Percentiles rank a stretch among this genome's conserved stretches.
phyloP scores from a whole-genome alignment of 345 rosid species.

The Sisymbrium irio region DNA sequence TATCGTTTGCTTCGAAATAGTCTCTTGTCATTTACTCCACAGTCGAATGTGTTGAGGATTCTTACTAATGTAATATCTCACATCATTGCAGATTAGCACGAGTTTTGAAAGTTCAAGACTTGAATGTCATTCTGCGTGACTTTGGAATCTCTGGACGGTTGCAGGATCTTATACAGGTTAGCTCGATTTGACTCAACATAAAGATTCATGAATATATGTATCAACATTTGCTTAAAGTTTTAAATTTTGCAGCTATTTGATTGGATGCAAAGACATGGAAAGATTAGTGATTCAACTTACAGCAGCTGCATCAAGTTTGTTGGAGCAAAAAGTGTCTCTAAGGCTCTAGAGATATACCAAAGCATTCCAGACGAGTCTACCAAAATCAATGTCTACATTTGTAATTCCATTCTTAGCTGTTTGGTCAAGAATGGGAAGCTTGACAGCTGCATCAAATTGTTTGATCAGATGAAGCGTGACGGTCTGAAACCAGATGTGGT shows the following conservation, averaged over 20 bases:
- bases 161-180: slow-evolving; percentile 72
- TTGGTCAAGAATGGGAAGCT: slow-evolving; percentile 71
- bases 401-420: slow-evolving; percentile 83
- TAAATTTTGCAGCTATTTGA: slow-evolving; percentile 65
- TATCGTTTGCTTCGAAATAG: neutral
- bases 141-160: slow-evolving; percentile 64
- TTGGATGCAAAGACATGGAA: slow-evolving; percentile 80
- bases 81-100: slow-evolving; percentile 43
- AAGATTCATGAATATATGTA: neutral
- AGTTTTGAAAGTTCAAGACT: slow-evolving; percentile 72
- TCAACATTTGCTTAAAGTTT: neutral
- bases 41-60: no score
- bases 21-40: no score
- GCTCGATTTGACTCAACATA: neutral
- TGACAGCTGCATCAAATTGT: slow-evolving; percentile 56
- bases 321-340: slow-evolving; percentile 58
- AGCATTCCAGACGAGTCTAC: slow-evolving; percentile 58
- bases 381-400: slow-evolving; percentile 66
- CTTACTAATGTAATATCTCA: no score
- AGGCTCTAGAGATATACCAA: slow-evolving; percentile 71
- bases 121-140: slow-evolving; percentile 67
- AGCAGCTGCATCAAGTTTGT: slow-evolving; percentile 70
- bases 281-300: slow-evolving; percentile 64
- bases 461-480: slow-evolving; percentile 83
- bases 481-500: slow-evolving; percentile 85